These are phyloP conservation scores for Poa annua DNA, from an alignment of 176 grass and related monocot genomes.

Conservation along the genomic window DNA sequence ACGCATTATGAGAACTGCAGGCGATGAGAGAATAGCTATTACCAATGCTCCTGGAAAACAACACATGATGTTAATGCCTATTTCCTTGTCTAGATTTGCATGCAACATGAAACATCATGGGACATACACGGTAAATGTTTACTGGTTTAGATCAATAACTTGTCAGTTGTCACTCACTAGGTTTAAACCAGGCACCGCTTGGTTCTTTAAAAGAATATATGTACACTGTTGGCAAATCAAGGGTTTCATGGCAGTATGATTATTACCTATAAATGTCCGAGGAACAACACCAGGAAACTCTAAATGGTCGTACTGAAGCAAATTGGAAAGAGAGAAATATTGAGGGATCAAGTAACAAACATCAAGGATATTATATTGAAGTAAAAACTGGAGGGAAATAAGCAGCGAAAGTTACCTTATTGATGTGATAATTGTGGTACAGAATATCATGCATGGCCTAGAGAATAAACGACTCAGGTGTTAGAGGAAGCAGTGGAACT, in stretches of 20 bases:
- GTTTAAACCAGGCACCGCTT: background rate
- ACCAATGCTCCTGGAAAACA: conserved; percentile 73
- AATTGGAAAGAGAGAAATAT: conserved; percentile 18
- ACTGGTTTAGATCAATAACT: background rate
- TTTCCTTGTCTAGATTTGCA: background rate
- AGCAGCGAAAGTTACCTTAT: conserved; percentile 59
- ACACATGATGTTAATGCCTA: background rate
- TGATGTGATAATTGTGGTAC: conserved; percentile 72
- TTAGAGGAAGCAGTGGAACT: conserved; percentile 39
- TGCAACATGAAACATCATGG: background rate
- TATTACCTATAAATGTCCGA: conserved; percentile 90
- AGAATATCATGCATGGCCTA: conserved; percentile 98
- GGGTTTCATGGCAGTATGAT: conserved; percentile 29
- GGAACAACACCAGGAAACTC: conserved; percentile 95
- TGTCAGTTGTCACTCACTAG: background rate
- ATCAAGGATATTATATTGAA: background rate
- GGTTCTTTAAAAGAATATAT: conserved; percentile 8
- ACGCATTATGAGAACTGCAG: conserved; percentile 58
- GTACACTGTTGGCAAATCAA: conserved; percentile 28
- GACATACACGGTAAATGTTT: background rate
- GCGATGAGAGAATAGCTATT: conserved; percentile 66
- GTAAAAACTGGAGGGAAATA: conserved; percentile 12
- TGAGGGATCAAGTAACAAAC: conserved; percentile 24
- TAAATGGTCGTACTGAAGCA: conserved; percentile 85
- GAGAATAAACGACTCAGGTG: conserved; percentile 27